Base-by-base conservation (phyloP, 257 asterid genomes). In the Galeopsis tetrahit region DNA sequence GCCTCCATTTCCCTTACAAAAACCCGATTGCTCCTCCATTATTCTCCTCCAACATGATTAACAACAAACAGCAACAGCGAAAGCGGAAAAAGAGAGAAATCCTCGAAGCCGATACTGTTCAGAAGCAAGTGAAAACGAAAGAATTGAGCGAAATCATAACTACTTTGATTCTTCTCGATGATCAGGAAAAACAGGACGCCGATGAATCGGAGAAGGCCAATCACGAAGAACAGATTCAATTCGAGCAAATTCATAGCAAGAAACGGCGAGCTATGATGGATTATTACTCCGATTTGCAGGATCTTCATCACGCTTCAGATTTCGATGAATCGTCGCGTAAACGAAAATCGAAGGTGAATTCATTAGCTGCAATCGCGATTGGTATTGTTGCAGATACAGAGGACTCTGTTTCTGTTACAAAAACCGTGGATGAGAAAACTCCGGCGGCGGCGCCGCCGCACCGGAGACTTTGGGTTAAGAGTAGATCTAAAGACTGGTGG, bases 401-500 rank as follows among this genome's bases (percentile, higher is more conserved):
- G 35, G 83, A 72, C 13, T 46, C 77, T 1, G 60, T 21, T 51
- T 28, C 77, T 3, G 40, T 2, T 7, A 68, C 63, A 3, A 46
- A 31, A 48, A 39, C 11, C 33, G 44, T 48, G 66, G 59, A 33
- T 44, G 75, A 71, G 8, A 72, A 71, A 38, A 15, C 87, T 10
- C 56, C 82, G 11, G 56, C 78, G 2, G 21, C 38, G 4, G 33
- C 56, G 70, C 85, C 15, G 86, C 90, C 91, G 0, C 98, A 87
- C 33, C 67, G 96, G 75, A 82, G 99, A 17, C 79, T 95, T 35
- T 95, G 99, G 99, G 99, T 95, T 57, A 95, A 95, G 74, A 86
- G 78, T 17, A 72, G 99, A 76, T 92, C 98, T 0, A 85, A 82
- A 31, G 98, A 93, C 11, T 95, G 98, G 99, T 95, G 99, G 99